Conservation (phyloP, 2,329 filamentous ascomycete genomes). For the Fusarium sp. region DNA sequence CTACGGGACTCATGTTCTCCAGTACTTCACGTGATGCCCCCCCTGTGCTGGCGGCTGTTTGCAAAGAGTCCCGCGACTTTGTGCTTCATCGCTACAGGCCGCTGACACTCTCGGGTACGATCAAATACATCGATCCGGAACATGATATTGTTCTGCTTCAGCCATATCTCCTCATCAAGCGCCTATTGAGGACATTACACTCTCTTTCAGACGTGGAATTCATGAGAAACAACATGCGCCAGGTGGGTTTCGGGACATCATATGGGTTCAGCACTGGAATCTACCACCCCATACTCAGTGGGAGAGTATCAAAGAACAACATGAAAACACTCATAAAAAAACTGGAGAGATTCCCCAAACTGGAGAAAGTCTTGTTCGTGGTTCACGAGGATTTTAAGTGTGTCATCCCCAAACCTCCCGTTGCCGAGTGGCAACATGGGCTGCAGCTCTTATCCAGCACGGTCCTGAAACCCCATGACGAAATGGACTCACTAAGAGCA, state of each 20-base stretch:
- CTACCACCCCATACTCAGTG: slow-evolving; percentile 34
- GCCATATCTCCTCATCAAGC: slow-evolving; percentile 35
- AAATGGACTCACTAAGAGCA: slow-evolving; percentile 11
- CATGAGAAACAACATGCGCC: slow-evolving; percentile 33
- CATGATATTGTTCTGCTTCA: slow-evolving; percentile 39
- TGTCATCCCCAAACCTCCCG: slow-evolving; percentile 4
- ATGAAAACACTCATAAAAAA: slow-evolving; percentile 38
- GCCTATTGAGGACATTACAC: slow-evolving; percentile 33
- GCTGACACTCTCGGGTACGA: slow-evolving; percentile 30
- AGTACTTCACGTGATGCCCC: slow-evolving; percentile 36
- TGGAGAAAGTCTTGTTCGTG: slow-evolving; percentile 34
- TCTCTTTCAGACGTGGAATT: slow-evolving; percentile 34
- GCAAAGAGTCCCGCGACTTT: slow-evolving; percentile 29
- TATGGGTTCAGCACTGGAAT: slow-evolving; percentile 44
- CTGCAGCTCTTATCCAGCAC: slow-evolving; percentile 33
- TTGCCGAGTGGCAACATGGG: slow-evolving; percentile 21
- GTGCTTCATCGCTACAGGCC: slow-evolving; percentile 30
- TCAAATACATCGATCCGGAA: slow-evolving; percentile 34
- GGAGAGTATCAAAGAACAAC: slow-evolving; percentile 42
- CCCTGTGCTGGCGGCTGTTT: slow-evolving; percentile 26
- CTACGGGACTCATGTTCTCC: slow-evolving; percentile 38
- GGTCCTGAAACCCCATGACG: slow-evolving; percentile 25
- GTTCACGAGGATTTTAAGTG: slow-evolving; percentile 40
- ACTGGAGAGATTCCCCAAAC: slow-evolving; percentile 27
- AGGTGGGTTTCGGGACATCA: slow-evolving; percentile 40